A percentile compares a stretch with the other conserved stretches of the same genome.
Conservation (phyloP, 371 early-diverging fungal genomes). For the Gilbertella persicaria region DNA sequence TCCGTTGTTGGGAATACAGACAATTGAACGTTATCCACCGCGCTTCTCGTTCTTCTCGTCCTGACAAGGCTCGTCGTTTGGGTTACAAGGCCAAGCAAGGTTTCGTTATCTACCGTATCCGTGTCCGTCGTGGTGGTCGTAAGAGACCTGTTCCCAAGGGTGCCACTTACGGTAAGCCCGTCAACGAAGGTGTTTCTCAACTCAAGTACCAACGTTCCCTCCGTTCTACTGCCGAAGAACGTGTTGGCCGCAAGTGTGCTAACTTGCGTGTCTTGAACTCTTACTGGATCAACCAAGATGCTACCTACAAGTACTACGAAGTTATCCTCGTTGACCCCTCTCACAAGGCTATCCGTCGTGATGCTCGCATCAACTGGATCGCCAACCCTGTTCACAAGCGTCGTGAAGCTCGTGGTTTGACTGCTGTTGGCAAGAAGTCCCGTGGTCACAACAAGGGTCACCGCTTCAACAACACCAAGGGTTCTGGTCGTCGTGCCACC, state of each 20-base stretch:
- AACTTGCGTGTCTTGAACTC: slow-evolving; percentile 97
- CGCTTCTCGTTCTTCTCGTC: slow-evolving; percentile 97
- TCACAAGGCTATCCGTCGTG: slow-evolving; percentile 97
- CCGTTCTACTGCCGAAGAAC: slow-evolving; percentile 95
- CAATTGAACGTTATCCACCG: slow-evolving; percentile 97
- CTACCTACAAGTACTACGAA: slow-evolving; percentile 98
- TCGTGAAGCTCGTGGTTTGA: slow-evolving; percentile 98
- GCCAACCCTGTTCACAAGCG: slow-evolving; percentile 96
- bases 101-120: slow-evolving; percentile 96
- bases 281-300: slow-evolving; percentile 99
- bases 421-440: slow-evolving; percentile 95
- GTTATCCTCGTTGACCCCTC: slow-evolving; percentile 97
- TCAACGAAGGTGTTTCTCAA: slow-evolving; percentile 96
- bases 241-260: slow-evolving; percentile 94
- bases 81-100: slow-evolving; percentile 99
- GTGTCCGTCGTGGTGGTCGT: slow-evolving; percentile 98
- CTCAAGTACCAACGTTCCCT: slow-evolving; percentile 95
- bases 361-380: slow-evolving; percentile 99
- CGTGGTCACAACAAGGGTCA: slow-evolving; percentile 99
- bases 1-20: slow-evolving; percentile 96
- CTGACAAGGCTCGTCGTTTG: slow-evolving; percentile 98
- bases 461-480: slow-evolving; percentile 97
- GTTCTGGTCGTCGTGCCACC: slow-evolving; percentile 87
- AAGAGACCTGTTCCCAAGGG: slow-evolving; percentile 97
- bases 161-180: slow-evolving; percentile 98